These are phyloP conservation scores for Trametes meyenii DNA, from an alignment of 768 basidiomycete genomes.

Conservation along the genomic window DNA sequence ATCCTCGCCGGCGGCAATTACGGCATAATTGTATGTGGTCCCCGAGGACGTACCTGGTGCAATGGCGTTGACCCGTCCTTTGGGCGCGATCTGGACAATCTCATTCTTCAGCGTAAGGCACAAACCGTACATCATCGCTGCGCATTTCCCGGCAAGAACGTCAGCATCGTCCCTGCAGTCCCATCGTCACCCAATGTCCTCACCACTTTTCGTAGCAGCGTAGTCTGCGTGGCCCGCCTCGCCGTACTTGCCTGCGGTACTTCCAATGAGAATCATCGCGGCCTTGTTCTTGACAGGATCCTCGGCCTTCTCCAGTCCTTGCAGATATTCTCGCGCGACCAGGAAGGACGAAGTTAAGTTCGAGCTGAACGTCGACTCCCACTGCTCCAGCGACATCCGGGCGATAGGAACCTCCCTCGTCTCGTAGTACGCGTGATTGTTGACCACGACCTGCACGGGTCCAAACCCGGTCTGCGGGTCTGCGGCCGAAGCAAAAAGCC, in stretches of 20 bases:
- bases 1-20: too few relatives aligned
- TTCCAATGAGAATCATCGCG: slow-evolving; percentile 66
- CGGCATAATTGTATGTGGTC: background rate
- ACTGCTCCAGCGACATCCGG: slow-evolving; percentile 62
- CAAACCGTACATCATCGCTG: slow-evolving; percentile 76
- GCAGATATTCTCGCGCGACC: slow-evolving; percentile 63
- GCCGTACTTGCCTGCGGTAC: slow-evolving; percentile 73
- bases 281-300: slow-evolving; percentile 53
- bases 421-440: slow-evolving; percentile 64
- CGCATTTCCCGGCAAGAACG: background rate
- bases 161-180: background rate
- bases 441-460: slow-evolving; percentile 56
- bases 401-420: slow-evolving; percentile 50
- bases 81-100: slow-evolving; percentile 74
- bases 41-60: slow-evolving; percentile 57
- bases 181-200: slow-evolving; percentile 17
- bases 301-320: slow-evolving; percentile 41
- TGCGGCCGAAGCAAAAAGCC: slow-evolving; percentile 46
- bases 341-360: slow-evolving; percentile 74
- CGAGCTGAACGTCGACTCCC: slow-evolving; percentile 60
- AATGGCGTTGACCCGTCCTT: slow-evolving; percentile 69
- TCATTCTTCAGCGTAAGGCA: slow-evolving; percentile 75
- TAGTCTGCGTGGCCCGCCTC: slow-evolving; percentile 72
- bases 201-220: slow-evolving; percentile 69
- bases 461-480: slow-evolving; percentile 42